Base-by-base conservation (phyloP, 1,284 basidiomycete species). In the Fomitopsis schrenkii region DNA sequence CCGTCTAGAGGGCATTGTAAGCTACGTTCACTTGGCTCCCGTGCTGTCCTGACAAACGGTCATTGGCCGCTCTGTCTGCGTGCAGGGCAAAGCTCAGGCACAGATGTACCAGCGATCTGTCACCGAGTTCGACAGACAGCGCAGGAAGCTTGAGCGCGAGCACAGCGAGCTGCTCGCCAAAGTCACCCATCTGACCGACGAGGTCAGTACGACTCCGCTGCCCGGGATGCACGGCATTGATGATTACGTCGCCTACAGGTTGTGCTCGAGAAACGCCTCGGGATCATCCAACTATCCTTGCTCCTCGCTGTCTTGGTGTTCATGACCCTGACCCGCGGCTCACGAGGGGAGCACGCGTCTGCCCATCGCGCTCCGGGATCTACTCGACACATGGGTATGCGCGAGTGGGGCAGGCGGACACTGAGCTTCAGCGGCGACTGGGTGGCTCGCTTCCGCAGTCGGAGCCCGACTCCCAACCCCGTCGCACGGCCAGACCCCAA, bases 251-350 rank as follows among this genome's bases (percentile, higher is more conserved):
- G 14, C 61, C 42, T 19, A 30, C 64, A 93, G 90, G 86, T 96
- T 44, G 77, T 87, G 0, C 79, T 94, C 42, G 94, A 96, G 74
- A 94, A 94, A 70, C 84, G 92, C 2, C 82, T 95, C 0, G 87
- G 93, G 2, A 86, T 95, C 41, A 90, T 89, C 0, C 94, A 96
- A 69, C 79, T 96, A 0, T 85, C 90, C 68, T 81, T 94, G 8
- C 79, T 95, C 1, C 79, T 95, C 2, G 82, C 85, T 0, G 87
- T 96, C 1, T 81, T 95, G 30, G 79, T 95, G 10, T 94, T 95
- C 72, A 88, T 95, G 74, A 86, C 86, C 7, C 78, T 95, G 57
- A 96, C 94, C 2, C 84, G 94, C 7, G 92, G 93, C 1, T 90
- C 90, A 0, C 76, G 84, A 57, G 79, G 79, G 22, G 83, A 83